Percentiles rank a stretch among this genome's conserved stretches.
Evolutionary conservation across 1,139 yeast genomes (phyloP).

Genomic region (Diutina catenulata): DNA sequence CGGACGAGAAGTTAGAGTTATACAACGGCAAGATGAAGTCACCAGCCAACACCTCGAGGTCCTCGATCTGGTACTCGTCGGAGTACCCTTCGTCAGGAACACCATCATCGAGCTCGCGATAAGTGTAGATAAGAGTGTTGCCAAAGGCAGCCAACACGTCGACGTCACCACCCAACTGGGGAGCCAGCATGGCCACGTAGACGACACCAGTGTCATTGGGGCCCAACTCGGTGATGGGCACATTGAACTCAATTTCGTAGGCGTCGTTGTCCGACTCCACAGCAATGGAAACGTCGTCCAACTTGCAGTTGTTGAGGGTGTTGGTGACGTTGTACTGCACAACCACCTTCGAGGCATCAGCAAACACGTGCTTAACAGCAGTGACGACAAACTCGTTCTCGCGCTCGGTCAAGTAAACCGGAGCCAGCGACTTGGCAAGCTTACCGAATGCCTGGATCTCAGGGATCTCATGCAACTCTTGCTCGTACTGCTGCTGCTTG

Average conservation of each 20-base stretch:
- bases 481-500: slow-evolving; percentile 51
- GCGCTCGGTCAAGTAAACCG: slow-evolving; percentile 69
- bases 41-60: slow-evolving; percentile 64
- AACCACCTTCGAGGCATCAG: slow-evolving; percentile 54
- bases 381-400: slow-evolving; percentile 91
- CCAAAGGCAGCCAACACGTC: slow-evolving; percentile 44
- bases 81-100: slow-evolving; percentile 81
- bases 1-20: slow-evolving; percentile 62
- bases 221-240: slow-evolving; percentile 60
- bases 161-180: slow-evolving; percentile 25
- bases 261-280: slow-evolving; percentile 52
- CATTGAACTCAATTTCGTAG: slow-evolving; percentile 58
- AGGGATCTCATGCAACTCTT: slow-evolving; percentile 53
- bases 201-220: slow-evolving; percentile 68
- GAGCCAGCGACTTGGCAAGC: slow-evolving; percentile 57
- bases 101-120: slow-evolving; percentile 68
- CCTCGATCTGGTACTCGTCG: slow-evolving; percentile 88
- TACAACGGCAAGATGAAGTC: slow-evolving; percentile 74
- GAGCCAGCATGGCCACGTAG: slow-evolving; percentile 65
- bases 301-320: slow-evolving; percentile 65
- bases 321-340: slow-evolving; percentile 79
- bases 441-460: slow-evolving; percentile 65
- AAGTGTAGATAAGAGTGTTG: slow-evolving; percentile 61
- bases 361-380: slow-evolving; percentile 73
- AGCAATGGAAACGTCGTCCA: slow-evolving; percentile 71